Evolutionary conservation across 148 eudicot genomes (phyloP).

Genomic region (Pharnaceum exiguum): DNA sequence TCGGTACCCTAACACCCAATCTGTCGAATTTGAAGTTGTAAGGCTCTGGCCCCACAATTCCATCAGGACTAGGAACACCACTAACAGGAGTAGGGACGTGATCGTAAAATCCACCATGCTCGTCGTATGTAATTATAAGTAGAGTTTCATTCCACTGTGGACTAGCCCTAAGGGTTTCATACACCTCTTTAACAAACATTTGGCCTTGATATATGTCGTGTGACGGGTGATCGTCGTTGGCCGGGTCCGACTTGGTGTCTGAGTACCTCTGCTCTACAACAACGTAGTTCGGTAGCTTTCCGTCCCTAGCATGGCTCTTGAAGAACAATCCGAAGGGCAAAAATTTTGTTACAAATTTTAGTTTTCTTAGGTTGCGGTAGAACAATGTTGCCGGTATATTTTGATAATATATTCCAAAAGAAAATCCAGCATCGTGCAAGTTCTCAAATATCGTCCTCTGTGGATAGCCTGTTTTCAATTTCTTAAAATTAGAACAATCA

Average conservation of each 20-base stretch:
- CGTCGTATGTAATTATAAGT: constrained; percentile 68
- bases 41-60: constrained; percentile 69
- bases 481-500: too few relatives aligned
- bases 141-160: constrained; percentile 87
- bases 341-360: constrained; percentile 53
- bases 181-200: constrained; percentile 76
- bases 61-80: constrained; percentile 80
- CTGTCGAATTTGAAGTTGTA: constrained; percentile 50
- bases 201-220: constrained; percentile 81
- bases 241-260: constrained; percentile 64
- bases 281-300: constrained; percentile 57
- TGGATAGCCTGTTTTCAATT: constrained; percentile 53
- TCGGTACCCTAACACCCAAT: constrained; percentile 69
- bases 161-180: constrained; percentile 74
- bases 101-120: constrained; percentile 82
- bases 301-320: constrained; percentile 52
- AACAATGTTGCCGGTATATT: constrained; percentile 72
- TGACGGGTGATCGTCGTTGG: constrained; percentile 79
- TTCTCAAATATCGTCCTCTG: constrained; percentile 82
- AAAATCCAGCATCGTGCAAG: constrained; percentile 38
- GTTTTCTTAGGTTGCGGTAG: constrained; percentile 59
- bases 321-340: constrained; percentile 39
- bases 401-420: constrained; percentile 71
- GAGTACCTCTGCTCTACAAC: constrained; percentile 75
- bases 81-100: constrained; percentile 60